Evolutionary conservation across 352 stramenopile genomes (phyloP).

Genomic region (Pythium oligandrum): DNA sequence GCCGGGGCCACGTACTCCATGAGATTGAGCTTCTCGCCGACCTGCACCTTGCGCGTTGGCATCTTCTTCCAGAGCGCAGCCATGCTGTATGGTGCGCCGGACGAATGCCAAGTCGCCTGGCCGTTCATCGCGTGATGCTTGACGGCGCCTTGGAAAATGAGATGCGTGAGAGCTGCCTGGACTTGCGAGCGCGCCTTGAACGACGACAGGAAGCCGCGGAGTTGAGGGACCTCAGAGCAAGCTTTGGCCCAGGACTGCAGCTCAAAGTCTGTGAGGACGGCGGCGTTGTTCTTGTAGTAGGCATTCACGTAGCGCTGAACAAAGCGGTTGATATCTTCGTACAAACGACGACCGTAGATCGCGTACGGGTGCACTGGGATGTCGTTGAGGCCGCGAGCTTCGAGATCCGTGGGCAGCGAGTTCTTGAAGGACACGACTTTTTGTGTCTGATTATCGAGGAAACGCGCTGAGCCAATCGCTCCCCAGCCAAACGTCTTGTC

Average conservation of each 20-base stretch:
- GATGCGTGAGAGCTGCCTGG: conserved; percentile 17
- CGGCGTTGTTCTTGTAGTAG: conserved; percentile 16
- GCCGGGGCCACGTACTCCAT: conserved; percentile 27
- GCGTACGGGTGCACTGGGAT: conserved; percentile 24
- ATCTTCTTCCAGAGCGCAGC: conserved; percentile 36
- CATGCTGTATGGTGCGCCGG: conserved; percentile 35
- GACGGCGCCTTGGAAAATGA: conserved; percentile 37
- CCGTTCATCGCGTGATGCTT: conserved; percentile 58
- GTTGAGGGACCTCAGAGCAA: conserved; percentile 19
- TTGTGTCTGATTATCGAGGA: conserved; percentile 18
- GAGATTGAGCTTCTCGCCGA: conserved; percentile 17
- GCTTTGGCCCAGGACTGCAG: conserved; percentile 28
- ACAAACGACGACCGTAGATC: conserved; percentile 24
- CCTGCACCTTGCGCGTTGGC: conserved; percentile 22
- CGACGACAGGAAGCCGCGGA: conserved; percentile 24
- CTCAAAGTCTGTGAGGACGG: conserved; percentile 9
- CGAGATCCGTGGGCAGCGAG: background rate
- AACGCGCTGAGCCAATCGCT: conserved; percentile 18
- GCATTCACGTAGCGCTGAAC: conserved; percentile 16
- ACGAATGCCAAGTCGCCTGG: conserved; percentile 33
- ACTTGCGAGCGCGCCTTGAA: conserved; percentile 10
- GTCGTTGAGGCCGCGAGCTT: conserved; percentile 13
- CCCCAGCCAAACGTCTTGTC: conserved; percentile 36
- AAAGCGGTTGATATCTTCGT: conserved; percentile 17
- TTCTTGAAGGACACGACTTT: conserved; percentile 16